A percentile compares a stretch with the other conserved stretches of the same genome.
These are phyloP conservation scores for Aureobasidium musti DNA, from an alignment of 2,329 filamentous ascomycete species.

Conservation along the genomic window DNA sequence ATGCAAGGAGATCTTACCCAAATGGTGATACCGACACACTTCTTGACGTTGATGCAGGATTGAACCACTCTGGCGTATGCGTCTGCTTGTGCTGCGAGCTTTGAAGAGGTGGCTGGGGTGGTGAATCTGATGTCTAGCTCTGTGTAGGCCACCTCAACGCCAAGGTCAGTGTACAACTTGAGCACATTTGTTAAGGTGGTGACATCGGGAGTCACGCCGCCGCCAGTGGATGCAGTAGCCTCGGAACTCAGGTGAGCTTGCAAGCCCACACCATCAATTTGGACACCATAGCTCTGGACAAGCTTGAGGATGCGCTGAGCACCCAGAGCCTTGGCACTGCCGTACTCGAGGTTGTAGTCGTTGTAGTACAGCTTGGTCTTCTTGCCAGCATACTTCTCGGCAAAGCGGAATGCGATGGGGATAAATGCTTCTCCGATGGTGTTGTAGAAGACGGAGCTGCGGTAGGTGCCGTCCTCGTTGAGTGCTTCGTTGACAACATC, in stretches of 20 bases:
- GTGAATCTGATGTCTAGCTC: slow-evolving; percentile 61
- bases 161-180: slow-evolving; percentile 53
- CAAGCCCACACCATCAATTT: slow-evolving; percentile 49
- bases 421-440: slow-evolving; percentile 38
- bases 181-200: slow-evolving; percentile 49
- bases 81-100: slow-evolving; percentile 47
- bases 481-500: slow-evolving; percentile 45
- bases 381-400: slow-evolving; percentile 32
- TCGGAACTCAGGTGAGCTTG: slow-evolving; percentile 57
- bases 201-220: slow-evolving; percentile 28
- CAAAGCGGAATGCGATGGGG: slow-evolving; percentile 37
- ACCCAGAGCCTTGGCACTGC: slow-evolving; percentile 34
- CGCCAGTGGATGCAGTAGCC: slow-evolving; percentile 38
- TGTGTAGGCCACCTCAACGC: slow-evolving; percentile 62
- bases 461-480: slow-evolving; percentile 37
- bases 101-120: slow-evolving; percentile 37
- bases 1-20: slow-evolving; percentile 51
- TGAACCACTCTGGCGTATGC: slow-evolving; percentile 48
- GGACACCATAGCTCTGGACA: slow-evolving; percentile 36
- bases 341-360: slow-evolving; percentile 39
- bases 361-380: slow-evolving; percentile 39
- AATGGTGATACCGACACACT: slow-evolving; percentile 50
- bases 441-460: slow-evolving; percentile 36
- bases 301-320: slow-evolving; percentile 36
- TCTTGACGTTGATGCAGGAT: slow-evolving; percentile 43